Evolutionary conservation across 345 rosid species (phyloP).

Genomic region (Cochlearia excelsa): DNA sequence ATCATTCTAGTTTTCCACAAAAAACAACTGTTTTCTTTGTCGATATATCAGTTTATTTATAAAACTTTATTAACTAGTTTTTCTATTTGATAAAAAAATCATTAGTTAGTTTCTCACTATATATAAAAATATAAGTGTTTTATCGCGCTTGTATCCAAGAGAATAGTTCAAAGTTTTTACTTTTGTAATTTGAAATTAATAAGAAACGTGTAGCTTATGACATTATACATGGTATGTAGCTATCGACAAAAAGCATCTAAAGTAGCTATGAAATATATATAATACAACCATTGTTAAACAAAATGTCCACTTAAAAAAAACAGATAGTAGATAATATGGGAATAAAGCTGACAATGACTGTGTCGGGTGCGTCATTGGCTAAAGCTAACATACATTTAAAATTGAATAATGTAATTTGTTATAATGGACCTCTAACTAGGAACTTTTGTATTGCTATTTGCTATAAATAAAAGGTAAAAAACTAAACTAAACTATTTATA

Average conservation of each 20-base stretch:
- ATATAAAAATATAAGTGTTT: too few relatives aligned
- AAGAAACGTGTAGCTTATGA: too few relatives aligned
- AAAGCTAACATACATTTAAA: constrained; percentile 21
- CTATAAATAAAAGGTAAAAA: background rate
- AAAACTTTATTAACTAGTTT: too few relatives aligned
- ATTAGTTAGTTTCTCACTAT: too few relatives aligned
- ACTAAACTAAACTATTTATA: background rate
- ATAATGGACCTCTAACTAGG: background rate
- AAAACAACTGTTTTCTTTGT: too few relatives aligned
- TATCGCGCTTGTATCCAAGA: too few relatives aligned
- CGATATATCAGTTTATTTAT: too few relatives aligned
- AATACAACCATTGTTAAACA: constrained; percentile 27
- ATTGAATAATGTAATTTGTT: background rate
- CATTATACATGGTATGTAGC: background rate
- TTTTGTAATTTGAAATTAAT: too few relatives aligned
- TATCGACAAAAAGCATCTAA: constrained; percentile 6
- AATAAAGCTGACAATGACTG: constrained; percentile 36
- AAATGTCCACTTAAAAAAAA: constrained; percentile 29
- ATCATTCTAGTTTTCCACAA: too few relatives aligned
- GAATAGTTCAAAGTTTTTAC: too few relatives aligned
- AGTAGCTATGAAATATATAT: background rate
- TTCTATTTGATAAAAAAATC: too few relatives aligned
- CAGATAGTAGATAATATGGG: constrained; percentile 14
- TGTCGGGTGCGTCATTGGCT: constrained; percentile 29
- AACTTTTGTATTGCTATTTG: constrained; percentile 3